These are phyloP conservation scores for Magnolia sinica DNA, from an alignment of 164 flowering plant genomes.

Conservation along the genomic window DNA sequence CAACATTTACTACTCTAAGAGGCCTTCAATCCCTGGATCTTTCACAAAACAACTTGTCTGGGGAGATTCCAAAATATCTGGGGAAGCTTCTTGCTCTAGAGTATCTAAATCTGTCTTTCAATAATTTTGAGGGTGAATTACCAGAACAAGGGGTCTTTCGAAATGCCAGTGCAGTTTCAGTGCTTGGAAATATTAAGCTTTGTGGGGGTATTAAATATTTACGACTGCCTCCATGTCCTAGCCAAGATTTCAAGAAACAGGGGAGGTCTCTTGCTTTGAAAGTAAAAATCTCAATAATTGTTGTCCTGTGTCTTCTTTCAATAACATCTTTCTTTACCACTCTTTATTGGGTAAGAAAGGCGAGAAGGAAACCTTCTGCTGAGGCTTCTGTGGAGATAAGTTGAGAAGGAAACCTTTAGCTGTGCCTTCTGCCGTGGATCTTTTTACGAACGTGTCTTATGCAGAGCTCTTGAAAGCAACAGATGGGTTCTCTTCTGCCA, in stretches of 20 bases:
- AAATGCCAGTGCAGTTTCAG: not conserved
- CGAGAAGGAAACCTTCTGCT: not conserved
- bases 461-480: not conserved
- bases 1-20: not conserved
- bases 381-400: not conserved
- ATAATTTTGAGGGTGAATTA: not conserved
- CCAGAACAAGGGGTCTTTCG: not conserved
- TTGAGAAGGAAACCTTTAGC: not conserved
- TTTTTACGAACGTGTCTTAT: not conserved
- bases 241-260: not conserved
- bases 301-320: not conserved
- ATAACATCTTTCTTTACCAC: not conserved
- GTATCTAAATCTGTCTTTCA: not conserved
- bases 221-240: not conserved
- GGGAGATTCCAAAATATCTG: not conserved
- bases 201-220: not conserved
- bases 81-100: not conserved
- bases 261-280: not conserved
- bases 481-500: constrained; percentile 1
- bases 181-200: not conserved
- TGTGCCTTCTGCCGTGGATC: not conserved
- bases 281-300: not conserved
- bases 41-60: not conserved
- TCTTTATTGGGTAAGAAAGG: not conserved
- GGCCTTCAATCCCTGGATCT: not conserved